Evolutionary conservation across 1,284 basidiomycete genomes (phyloP), one percentile per base, ranked within the genome.

Genomic region (Puccinia triticina): DNA sequence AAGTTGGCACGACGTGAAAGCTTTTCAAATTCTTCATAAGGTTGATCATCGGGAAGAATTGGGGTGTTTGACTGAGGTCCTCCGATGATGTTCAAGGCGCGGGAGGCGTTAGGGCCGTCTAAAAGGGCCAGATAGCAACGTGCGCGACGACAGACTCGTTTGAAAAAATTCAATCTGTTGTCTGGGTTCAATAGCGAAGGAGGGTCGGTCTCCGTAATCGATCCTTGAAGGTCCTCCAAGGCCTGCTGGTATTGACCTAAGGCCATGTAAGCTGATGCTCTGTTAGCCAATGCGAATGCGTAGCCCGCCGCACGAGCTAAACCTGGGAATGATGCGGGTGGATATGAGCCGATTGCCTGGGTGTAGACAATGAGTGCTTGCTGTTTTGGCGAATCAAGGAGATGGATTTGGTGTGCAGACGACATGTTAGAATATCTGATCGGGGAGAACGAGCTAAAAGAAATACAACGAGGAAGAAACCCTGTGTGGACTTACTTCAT

Each of bases 231-330:
- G 46, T 72, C 69, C 0, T 32, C 14, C 1, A 32, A n/a, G 12
- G 67, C 78, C 12, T 32, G 1, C 10, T 18, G 10, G 40, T 71
- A 80, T n/a, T 73, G 34, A 21, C 37, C 26, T 29, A 59, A 14
- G 16, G 78, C 78, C 78, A 80, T 73, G 50, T 73, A 37, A 23
- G 78, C 50, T 23, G 78, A 43, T 48, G 67, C 78, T 32, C 50
- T 69, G 40, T 80, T 73, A 37, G 69, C 67, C 21, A 80, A 61
- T 12, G 78, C 46, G 37, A 69, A 43, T 43, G 78, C 23, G 50
- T 72, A 72, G 26, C 55, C 67, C 3, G 78, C 55, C 61, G 61
- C 67, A 3, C 32, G 59, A 48, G 57, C 29, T 46, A 67, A 61
- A 32, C 34, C 23, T 23, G 76, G 76, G 48, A 64, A 48, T 32